These are phyloP conservation scores for Oenanthe javanica DNA, from an alignment of 140 eudicot species.

Conservation along the genomic window DNA sequence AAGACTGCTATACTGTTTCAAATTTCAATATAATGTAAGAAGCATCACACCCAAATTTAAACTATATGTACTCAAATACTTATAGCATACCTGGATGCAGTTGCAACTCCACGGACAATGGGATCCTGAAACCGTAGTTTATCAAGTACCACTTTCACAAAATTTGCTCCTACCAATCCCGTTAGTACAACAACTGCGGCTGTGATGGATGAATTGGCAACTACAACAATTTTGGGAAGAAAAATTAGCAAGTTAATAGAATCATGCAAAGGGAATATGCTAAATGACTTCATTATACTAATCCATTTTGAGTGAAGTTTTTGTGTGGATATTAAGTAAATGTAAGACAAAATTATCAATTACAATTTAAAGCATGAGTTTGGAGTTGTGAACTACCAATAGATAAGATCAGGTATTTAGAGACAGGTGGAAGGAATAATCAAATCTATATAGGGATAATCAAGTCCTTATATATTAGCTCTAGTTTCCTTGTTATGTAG, in stretches of 20 bases:
- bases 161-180: slow-evolving; percentile 93
- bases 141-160: slow-evolving; percentile 78
- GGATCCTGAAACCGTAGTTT: slow-evolving; percentile 81
- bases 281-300: background rate
- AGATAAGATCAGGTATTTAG: background rate
- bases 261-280: background rate
- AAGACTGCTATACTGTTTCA: background rate
- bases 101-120: slow-evolving; percentile 94
- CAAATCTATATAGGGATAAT: background rate
- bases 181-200: slow-evolving; percentile 97
- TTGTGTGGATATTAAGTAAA: background rate
- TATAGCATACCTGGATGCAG: slow-evolving; percentile 79
- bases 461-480: background rate
- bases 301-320: background rate
- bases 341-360: background rate
- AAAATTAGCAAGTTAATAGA: background rate
- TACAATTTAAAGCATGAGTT: background rate
- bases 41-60: background rate
- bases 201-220: slow-evolving; percentile 79
- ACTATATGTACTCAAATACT: background rate
- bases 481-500: background rate
- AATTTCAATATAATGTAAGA: background rate
- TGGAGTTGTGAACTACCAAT: background rate
- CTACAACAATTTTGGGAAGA: slow-evolving; percentile 25
- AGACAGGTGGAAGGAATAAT: background rate